Percentiles rank a stretch among this genome's conserved stretches.
These are phyloP conservation scores for Clarireedia homoeocarpa DNA, from an alignment of 2,329 filamentous ascomycete genomes.

Conservation along the genomic window DNA sequence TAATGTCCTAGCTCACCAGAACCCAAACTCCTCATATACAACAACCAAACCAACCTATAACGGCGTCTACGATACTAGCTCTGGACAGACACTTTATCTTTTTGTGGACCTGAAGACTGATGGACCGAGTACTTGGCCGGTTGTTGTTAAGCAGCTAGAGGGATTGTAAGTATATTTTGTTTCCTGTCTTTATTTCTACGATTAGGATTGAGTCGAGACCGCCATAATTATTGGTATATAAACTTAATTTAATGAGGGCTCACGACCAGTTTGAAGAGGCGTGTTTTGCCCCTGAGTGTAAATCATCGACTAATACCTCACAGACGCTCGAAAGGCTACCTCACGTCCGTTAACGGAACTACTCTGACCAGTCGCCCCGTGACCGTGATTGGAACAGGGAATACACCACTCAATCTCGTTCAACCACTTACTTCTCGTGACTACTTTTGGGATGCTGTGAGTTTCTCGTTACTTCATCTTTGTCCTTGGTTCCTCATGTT, in stretches of 20 bases:
- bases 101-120: slow-evolving; percentile 58
- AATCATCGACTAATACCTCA: not conserved
- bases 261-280: not conserved
- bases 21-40: slow-evolving; percentile 35
- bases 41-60: slow-evolving; percentile 40
- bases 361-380: slow-evolving; percentile 20
- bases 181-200: not conserved
- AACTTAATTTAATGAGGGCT: not conserved
- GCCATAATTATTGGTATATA: not conserved
- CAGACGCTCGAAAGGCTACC: slow-evolving; percentile 28
- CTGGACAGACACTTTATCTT: slow-evolving; percentile 52
- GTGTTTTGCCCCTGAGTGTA: no score
- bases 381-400: slow-evolving; percentile 27
- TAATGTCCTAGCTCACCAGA: slow-evolving; percentile 22
- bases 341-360: slow-evolving; percentile 18
- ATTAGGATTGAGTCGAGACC: not conserved
- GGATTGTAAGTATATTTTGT: slow-evolving; percentile 41
- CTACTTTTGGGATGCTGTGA: slow-evolving; percentile 50
- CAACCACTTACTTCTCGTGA: slow-evolving; percentile 37
- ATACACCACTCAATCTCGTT: slow-evolving; percentile 41
- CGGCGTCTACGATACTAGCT: slow-evolving; percentile 51
- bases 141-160: slow-evolving; percentile 46
- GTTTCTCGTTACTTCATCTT: not conserved
- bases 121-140: slow-evolving; percentile 46
- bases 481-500: not conserved